These are phyloP conservation scores for Luffa aegyptiaca DNA, from an alignment of 306 rosid species.

Conservation along the genomic window DNA sequence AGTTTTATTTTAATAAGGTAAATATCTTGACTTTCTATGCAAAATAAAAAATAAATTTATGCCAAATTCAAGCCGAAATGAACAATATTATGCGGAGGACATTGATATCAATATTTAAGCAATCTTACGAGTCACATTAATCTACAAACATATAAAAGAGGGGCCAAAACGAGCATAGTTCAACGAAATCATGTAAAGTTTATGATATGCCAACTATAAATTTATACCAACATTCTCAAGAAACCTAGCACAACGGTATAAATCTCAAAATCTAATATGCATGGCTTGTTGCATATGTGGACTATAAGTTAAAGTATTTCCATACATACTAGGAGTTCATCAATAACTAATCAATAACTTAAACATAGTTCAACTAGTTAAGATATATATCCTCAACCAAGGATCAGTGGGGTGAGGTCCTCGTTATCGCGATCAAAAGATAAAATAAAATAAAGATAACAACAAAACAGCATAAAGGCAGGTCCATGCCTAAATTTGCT, in stretches of 20 bases:
- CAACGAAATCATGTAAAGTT: background rate
- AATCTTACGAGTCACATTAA: background rate
- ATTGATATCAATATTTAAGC: background rate
- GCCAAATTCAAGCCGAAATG: background rate
- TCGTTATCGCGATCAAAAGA: background rate
- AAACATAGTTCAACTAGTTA: background rate
- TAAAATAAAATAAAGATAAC: background rate
- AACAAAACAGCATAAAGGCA: background rate
- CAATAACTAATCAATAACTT: background rate
- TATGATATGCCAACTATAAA: background rate
- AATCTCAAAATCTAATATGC: background rate
- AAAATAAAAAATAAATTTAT: background rate
- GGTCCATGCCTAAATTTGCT: background rate
- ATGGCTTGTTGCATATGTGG: background rate
- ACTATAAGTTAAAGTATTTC: no score
- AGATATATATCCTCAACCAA: background rate
- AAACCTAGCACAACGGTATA: background rate
- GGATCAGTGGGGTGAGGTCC: background rate
- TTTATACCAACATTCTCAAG: background rate
- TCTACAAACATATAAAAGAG: background rate
- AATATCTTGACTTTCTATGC: background rate
- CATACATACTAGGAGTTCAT: background rate
- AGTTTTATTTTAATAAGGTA: no score
- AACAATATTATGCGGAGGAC: background rate
- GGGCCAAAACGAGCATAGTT: no score